Evolutionary conservation across 345 rosid species (phyloP).

Genomic region (Clarkia xantiana): DNA sequence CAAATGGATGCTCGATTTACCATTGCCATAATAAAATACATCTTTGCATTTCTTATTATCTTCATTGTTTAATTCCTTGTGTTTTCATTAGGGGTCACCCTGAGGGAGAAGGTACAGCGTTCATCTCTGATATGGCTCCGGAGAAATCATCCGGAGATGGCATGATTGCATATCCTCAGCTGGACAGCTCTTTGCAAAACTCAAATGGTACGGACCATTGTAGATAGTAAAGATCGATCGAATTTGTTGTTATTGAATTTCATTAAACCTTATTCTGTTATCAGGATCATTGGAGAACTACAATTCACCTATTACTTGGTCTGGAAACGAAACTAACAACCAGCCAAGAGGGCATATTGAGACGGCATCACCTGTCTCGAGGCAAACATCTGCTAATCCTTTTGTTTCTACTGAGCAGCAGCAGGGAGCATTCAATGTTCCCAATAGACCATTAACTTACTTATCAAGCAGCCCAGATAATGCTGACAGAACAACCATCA

Average conservation of each 20-base stretch:
- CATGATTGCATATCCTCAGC: constrained; percentile 24
- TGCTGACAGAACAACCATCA: constrained; percentile 32
- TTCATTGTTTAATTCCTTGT: constrained; percentile 5
- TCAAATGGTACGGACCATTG: constrained; percentile 25
- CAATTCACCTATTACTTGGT: constrained; percentile 21
- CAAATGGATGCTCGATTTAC: too few species aligned
- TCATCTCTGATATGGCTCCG: constrained; percentile 17
- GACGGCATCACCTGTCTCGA: constrained; percentile 20
- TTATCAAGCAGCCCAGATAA: constrained; percentile 33
- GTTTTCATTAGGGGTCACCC: constrained; percentile 18
- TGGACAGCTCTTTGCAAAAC: constrained; percentile 18
- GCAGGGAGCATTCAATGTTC: constrained; percentile 25
- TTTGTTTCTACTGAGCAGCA: too few species aligned
- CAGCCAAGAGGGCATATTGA: constrained; percentile 21
- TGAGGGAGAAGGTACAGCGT: constrained; percentile 18
- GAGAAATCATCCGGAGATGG: constrained; percentile 23
- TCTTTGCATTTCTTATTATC: not conserved
- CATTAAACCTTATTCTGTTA: constrained; percentile 10
- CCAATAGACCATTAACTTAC: constrained; percentile 17
- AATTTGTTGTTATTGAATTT: not conserved
- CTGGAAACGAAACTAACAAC: constrained; percentile 17
- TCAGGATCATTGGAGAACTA: constrained; percentile 38
- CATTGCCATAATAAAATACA: not conserved
- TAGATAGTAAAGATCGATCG: not conserved
- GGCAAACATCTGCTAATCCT: constrained; percentile 17